Base-by-base conservation (phyloP, 2,329 filamentous ascomycete genomes). In the Trichoderma sp. region DNA sequence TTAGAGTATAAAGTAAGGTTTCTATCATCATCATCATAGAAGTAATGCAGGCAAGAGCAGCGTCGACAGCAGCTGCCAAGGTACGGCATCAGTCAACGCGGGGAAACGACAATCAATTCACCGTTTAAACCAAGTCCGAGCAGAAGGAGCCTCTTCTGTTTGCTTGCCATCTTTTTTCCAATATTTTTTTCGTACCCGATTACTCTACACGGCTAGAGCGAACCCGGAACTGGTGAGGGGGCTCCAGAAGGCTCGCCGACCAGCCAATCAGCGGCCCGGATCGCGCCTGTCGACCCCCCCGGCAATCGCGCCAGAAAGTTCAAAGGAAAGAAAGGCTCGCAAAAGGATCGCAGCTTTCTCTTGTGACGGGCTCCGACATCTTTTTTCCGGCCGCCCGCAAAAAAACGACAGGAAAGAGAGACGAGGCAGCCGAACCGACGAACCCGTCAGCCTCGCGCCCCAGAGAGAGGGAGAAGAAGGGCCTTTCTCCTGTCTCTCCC, bases 231-330 rank as follows among this genome's bases (percentile, higher is more conserved):
- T 54, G 59, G 50, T 61, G 66, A 63, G 61, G 64, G 50, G 48
- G 39, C 61, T 47, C 64, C n/a, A 17, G 39, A 55, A 54, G 41
- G 43, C 52, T 41, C n/a, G 24, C 51, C 47, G 39, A 39, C 65
- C 59, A 59, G 65, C 71, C 71, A 72, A 72, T 72, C 67, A 70
- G 56, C 60, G 34, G 59, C 58, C 68, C 67, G 63, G 60, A 67
- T 68, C 61, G 55, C 58, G 65, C 68, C 58, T 52, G 50, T 64
- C 3, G 66, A 66, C 66, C 63, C 66, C 67, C 64, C 64, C 59
- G 48, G 65, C 63, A 45, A 68, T 67, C 66, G 62, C 66, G 59
- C 65, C 54, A 66, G 65, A 66, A 64, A 64, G 60, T 64, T 54
- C 61, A 59, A 55, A 44, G 51, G 15, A 15, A 57, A 41, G 28